Percentiles rank a stretch among this genome's conserved stretches.
Conservation (phyloP, 139 green algal species). For the Volvox africanus region DNA sequence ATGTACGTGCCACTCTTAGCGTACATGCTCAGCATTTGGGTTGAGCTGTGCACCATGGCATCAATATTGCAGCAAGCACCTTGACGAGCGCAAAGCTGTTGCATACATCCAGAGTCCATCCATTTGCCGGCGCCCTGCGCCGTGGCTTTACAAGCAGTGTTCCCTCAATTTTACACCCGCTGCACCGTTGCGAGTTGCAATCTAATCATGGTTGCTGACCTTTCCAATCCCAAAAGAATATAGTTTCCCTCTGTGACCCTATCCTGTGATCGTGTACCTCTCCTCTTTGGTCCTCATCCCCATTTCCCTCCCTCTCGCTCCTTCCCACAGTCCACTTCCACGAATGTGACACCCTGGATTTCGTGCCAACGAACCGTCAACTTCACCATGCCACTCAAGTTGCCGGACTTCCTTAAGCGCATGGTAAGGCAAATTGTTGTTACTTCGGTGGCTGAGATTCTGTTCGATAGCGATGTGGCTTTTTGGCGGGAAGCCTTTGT, state of each 20-base stretch:
- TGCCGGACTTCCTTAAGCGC: slow-evolving; percentile 33
- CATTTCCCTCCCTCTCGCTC: not conserved
- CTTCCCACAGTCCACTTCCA: slow-evolving; percentile 7
- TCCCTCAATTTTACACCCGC: not conserved
- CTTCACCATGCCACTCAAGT: slow-evolving; percentile 29
- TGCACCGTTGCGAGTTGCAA: not conserved
- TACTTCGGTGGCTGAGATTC: not conserved
- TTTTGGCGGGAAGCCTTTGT: too few species aligned
- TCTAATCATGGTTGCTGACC: not conserved
- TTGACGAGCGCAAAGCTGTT: not conserved
- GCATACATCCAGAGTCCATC: too few species aligned
- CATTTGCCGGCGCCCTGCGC: too few species aligned
- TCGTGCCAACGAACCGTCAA: slow-evolving; percentile 3
- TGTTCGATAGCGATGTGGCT: too few species aligned
- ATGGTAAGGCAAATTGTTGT: slow-evolving; percentile 15
- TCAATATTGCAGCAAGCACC: not conserved
- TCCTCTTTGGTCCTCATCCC: too few species aligned
- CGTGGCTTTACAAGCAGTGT: too few species aligned
- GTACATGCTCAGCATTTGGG: not conserved
- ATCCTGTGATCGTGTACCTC: not conserved
- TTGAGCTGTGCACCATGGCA: too few species aligned
- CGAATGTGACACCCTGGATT: not conserved
- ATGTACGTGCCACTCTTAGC: not conserved
- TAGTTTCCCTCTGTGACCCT: not conserved
- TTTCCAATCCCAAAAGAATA: not conserved